A percentile compares a stretch with the other conserved stretches of the same genome.
phyloP scores from a whole-genome alignment of 495 filamentous ascomycete species.

The Penicillium cinerascens region DNA sequence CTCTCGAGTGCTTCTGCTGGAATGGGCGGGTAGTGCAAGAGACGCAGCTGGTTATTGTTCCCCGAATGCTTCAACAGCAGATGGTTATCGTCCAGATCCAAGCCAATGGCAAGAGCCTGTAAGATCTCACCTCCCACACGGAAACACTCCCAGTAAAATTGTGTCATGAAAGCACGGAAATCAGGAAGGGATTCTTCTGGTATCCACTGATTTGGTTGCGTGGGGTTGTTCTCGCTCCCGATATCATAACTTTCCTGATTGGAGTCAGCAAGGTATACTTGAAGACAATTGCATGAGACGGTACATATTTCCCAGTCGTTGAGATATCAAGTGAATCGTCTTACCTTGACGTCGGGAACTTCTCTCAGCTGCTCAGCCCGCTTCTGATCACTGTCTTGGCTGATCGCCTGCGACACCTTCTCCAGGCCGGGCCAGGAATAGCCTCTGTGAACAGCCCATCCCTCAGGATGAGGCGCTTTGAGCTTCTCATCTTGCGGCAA shows the following conservation, averaged over 20 bases:
- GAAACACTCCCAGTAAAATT: constrained; percentile 55
- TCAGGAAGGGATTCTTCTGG: constrained; percentile 55
- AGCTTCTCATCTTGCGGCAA: constrained; percentile 45
- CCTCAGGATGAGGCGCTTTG: constrained; percentile 59
- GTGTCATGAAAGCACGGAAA: constrained; percentile 55
- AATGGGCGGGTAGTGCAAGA: constrained; percentile 64
- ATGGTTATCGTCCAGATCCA: constrained; percentile 47
- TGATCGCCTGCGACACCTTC: constrained; percentile 60
- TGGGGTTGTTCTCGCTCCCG: constrained; percentile 52
- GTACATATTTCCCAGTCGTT: neutral
- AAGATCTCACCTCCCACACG: constrained; percentile 43
- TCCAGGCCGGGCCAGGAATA: constrained; percentile 64
- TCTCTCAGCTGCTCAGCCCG: constrained; percentile 27
- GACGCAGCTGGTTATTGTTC: constrained; percentile 58
- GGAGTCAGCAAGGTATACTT: neutral
- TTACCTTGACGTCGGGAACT: constrained; percentile 38
- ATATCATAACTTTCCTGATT: constrained; percentile 64
- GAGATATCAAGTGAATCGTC: neutral
- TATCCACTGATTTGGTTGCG: constrained; percentile 64
- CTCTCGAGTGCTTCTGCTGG: constrained; percentile 44
- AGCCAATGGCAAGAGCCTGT: constrained; percentile 50
- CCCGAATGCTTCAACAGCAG: constrained; percentile 53
- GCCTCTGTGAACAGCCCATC: constrained; percentile 55
- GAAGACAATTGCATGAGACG: neutral
- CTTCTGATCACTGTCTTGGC: constrained; percentile 40